These are phyloP conservation scores for Ailanthus altissimus DNA, from an alignment of 345 rosid species.

Conservation along the genomic window DNA sequence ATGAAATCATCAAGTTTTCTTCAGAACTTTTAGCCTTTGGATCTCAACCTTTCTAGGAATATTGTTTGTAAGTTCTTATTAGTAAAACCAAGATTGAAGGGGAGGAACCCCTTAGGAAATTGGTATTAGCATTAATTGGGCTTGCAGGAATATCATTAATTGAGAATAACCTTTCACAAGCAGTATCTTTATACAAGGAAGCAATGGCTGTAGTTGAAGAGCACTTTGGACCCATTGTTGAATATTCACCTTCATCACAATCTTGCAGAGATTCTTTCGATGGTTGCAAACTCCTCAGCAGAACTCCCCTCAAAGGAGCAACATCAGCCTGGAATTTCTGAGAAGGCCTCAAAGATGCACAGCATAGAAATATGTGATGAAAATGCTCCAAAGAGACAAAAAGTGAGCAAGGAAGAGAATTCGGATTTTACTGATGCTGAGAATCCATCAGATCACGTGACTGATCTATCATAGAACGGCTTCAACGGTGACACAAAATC, in stretches of 20 bases:
- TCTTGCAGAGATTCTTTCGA: conserved; percentile 69
- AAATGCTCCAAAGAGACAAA: conserved; percentile 52
- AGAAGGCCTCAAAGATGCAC: conserved; percentile 38
- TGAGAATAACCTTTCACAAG: conserved; percentile 62
- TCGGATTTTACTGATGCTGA: conserved; percentile 33
- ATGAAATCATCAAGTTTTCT: conserved; percentile 7
- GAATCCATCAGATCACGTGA: conserved; percentile 22
- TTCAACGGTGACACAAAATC: conserved; percentile 35
- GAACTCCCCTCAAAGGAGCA: conserved; percentile 33
- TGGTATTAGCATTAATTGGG: conserved; percentile 86
- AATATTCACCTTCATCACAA: conserved; percentile 93
- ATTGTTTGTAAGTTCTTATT: conserved; percentile 68
- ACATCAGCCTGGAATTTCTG: conserved; percentile 35
- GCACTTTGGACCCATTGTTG: conserved; percentile 79
- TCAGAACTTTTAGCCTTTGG: conserved; percentile 9
- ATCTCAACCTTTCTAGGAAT: conserved; percentile 26
- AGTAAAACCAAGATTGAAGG: conserved; percentile 92
- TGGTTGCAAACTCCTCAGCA: conserved; percentile 33
- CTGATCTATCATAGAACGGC: conserved; percentile 30
- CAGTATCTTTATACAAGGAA: conserved; percentile 74
- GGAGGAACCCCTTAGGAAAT: conserved; percentile 87
- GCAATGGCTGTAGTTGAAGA: conserved; percentile 65
- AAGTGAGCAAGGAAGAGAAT: conserved; percentile 32
- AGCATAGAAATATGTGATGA: conserved; percentile 32
- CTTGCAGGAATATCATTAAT: conserved; percentile 91